These are phyloP conservation scores for Calycina herbarum DNA, from an alignment of 2,329 filamentous ascomycete genomes.

Conservation along the genomic window DNA sequence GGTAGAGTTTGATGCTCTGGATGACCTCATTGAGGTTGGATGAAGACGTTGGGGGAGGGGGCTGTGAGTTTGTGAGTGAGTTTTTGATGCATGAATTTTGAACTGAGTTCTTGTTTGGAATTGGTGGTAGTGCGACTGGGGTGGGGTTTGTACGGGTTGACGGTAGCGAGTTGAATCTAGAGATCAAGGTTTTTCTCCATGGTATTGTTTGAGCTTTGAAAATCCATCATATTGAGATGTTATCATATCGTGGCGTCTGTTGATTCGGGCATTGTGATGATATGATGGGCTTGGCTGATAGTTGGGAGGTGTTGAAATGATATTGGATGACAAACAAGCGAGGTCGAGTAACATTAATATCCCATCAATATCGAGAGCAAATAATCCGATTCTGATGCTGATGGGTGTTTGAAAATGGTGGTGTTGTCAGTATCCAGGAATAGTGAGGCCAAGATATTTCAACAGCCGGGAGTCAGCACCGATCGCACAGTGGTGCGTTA, in stretches of 20 bases:
- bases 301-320: background rate
- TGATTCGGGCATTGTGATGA: background rate
- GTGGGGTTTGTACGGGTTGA: background rate
- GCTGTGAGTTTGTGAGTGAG: too few relatives aligned
- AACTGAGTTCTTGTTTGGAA: background rate
- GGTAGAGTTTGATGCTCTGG: background rate
- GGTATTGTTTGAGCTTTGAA: background rate
- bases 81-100: slow-evolving; percentile 2
- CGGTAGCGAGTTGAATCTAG: background rate
- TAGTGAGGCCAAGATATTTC: background rate
- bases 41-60: background rate
- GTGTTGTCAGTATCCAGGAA: background rate
- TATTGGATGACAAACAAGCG: background rate
- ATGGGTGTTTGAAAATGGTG: background rate
- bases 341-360: background rate
- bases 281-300: background rate
- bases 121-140: background rate
- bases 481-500: background rate
- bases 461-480: background rate
- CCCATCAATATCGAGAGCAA: background rate
- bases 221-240: background rate
- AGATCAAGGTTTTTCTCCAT: background rate
- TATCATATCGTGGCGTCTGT: background rate
- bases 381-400: background rate
- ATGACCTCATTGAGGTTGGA: background rate